Evolutionary conservation across 257 asterid genomes (phyloP), one percentile per base, ranked within the genome.

Genomic region (Thymus quinquecostatus): DNA sequence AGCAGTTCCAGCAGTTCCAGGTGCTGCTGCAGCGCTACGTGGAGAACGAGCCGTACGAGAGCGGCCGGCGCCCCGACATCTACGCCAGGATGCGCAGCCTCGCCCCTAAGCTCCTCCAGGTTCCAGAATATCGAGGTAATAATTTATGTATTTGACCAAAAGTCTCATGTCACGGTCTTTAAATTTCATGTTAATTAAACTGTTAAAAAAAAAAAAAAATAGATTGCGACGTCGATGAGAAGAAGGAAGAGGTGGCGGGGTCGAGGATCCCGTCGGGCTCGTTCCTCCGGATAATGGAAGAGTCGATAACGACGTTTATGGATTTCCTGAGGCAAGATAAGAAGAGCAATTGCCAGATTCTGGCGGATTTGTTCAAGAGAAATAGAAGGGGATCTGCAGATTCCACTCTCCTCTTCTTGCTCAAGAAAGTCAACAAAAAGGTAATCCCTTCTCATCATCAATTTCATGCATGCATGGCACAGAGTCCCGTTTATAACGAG

Each of bases 11-110:
- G 68, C 97, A 92, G 59, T 92, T 92, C 41, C 88, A 85, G 48
- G 97, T 92, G 45, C 88, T 87, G 9, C 45, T 92, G 34, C 98
- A 90, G 70, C 77, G 98, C 34, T 92, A 92, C 66, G 54, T 87
- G 1, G 98, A 92, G 79, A 88, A 90, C 56, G 98, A 92, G 76
- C 96, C 97, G 1, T 92, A 92, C 40, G 96, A 92, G 68, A 79
- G 85, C 21, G 98, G 98, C 0, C 72, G 89, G 13, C 74, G 98
- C 8, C 96, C 97, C 1, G 93, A 92, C 64, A 81, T 92, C 60
- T 92, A 90, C 68, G 95, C 97, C 10, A 64, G 95, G 49, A 85
- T 88, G 82, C 79, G 97, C 69, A 82, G 95, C 36, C 71, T 82
- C 65, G 93, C 96, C 0, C 96, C 98, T 0, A 92, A 90, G 66